Conservation (phyloP, 2,329 filamentous ascomycete species). For the Colletotrichum destructivum region DNA sequence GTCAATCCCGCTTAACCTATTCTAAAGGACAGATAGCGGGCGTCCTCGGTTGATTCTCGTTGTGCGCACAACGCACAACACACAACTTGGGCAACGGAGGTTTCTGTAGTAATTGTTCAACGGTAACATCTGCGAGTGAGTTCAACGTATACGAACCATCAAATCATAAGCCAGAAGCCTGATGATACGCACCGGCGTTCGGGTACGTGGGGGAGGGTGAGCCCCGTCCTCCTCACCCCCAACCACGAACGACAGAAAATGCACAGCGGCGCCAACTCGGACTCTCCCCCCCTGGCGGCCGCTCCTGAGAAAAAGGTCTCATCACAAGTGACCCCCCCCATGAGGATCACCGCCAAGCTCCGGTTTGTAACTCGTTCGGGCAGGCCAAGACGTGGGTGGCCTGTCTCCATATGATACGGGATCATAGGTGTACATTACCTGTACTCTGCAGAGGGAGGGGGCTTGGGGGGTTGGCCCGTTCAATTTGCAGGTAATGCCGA, state of each 20-base stretch:
- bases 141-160: too few relatives aligned
- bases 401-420: not conserved
- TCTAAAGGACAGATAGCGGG: not conserved
- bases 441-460: too few relatives aligned
- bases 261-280: too few relatives aligned
- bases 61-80: not conserved
- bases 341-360: conserved; percentile 11
- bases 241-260: too few relatives aligned
- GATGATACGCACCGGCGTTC: too few relatives aligned
- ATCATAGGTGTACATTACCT: too few relatives aligned
- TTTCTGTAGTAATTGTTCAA: not conserved
- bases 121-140: too few relatives aligned
- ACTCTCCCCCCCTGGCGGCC: too few relatives aligned
- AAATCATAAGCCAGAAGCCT: too few relatives aligned
- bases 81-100: not conserved
- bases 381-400: conserved; percentile 6
- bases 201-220: too few relatives aligned
- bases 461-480: not conserved
- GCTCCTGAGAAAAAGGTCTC: not conserved
- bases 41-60: not conserved
- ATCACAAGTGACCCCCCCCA: not conserved
- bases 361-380: not conserved
- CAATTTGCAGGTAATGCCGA: not conserved
- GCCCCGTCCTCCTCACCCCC: too few relatives aligned
- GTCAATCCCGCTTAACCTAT: not conserved